Evolutionary conservation across 768 basidiomycete species (phyloP).

Genomic region (Lactifluus echinatus): DNA sequence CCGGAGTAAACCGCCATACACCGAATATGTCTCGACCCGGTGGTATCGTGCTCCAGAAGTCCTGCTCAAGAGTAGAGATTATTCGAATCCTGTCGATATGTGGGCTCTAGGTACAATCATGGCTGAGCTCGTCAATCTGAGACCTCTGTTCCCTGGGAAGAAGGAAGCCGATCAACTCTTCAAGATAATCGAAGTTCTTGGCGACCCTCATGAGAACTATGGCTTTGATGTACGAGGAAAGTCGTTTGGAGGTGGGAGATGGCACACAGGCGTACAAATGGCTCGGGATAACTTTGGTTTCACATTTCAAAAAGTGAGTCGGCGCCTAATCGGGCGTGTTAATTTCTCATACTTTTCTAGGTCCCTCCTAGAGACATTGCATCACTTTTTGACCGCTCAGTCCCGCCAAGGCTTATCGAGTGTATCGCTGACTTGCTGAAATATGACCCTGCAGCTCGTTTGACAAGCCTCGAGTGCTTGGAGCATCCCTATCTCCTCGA

Average conservation of each 20-base stretch:
- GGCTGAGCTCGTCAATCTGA: constrained; percentile 91
- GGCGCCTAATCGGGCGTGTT: constrained; percentile 3
- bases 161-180: constrained; percentile 90
- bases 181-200: constrained; percentile 86
- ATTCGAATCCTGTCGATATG: constrained; percentile 97
- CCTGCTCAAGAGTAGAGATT: constrained; percentile 81
- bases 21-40: constrained; percentile 97
- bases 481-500: constrained; percentile 86
- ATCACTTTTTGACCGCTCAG: constrained; percentile 65
- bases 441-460: constrained; percentile 81
- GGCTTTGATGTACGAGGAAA: constrained; percentile 64
- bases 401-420: constrained; percentile 77
- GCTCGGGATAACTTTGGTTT: constrained; percentile 73
- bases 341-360: constrained; percentile 31
- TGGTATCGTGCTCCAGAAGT: constrained; percentile 99
- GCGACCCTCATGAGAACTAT: constrained; percentile 82
- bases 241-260: constrained; percentile 77
- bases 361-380: constrained; percentile 57
- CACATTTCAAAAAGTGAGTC: constrained; percentile 76
- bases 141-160: constrained; percentile 90
- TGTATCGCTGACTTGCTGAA: constrained; percentile 88
- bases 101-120: constrained; percentile 99
- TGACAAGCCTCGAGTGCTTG: constrained; percentile 82
- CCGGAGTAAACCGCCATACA: constrained; percentile 83
- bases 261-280: constrained; percentile 80